Evolutionary conservation across 1,139 yeast genomes (phyloP).

Genomic region (Sugiyamaella sp.): DNA sequence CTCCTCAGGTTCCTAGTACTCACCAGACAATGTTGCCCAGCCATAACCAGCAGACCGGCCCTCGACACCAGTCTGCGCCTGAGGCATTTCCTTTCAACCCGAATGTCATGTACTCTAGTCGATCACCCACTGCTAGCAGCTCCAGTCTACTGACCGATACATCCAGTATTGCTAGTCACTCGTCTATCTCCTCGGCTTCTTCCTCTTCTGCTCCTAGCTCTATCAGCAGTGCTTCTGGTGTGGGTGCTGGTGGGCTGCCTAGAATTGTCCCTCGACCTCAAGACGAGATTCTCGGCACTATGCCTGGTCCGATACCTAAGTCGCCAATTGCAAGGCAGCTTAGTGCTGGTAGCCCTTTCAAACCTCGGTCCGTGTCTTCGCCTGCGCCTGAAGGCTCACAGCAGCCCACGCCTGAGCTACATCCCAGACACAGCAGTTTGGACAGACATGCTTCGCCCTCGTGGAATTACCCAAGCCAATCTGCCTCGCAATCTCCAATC

Average conservation of each 20-base stretch:
- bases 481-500: constrained; percentile 17
- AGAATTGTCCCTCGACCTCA: constrained; percentile 29
- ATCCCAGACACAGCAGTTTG: constrained; percentile 9
- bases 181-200: constrained; percentile 21
- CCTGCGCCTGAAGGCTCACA: constrained; percentile 12
- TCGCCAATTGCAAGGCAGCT: constrained; percentile 12
- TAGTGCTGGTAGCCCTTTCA: constrained; percentile 15
- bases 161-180: neutral
- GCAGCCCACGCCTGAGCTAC: neutral
- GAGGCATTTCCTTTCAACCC: constrained; percentile 24
- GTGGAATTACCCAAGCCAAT: constrained; percentile 21
- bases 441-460: constrained; percentile 16
- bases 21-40: constrained; percentile 3
- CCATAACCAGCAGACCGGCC: constrained; percentile 13
- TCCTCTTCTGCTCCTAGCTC: constrained; percentile 14
- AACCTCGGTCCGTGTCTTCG: constrained; percentile 19
- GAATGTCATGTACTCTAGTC: constrained; percentile 8
- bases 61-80: constrained; percentile 32
- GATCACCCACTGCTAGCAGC: constrained; percentile 1
- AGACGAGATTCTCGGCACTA: constrained; percentile 22
- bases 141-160: neutral
- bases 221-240: neutral
- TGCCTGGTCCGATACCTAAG: constrained; percentile 2
- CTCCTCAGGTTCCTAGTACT: constrained; percentile 10
- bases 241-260: constrained; percentile 21